Conservation (phyloP, 805 yeast species). For the Sporopachydermia lactativora region DNA sequence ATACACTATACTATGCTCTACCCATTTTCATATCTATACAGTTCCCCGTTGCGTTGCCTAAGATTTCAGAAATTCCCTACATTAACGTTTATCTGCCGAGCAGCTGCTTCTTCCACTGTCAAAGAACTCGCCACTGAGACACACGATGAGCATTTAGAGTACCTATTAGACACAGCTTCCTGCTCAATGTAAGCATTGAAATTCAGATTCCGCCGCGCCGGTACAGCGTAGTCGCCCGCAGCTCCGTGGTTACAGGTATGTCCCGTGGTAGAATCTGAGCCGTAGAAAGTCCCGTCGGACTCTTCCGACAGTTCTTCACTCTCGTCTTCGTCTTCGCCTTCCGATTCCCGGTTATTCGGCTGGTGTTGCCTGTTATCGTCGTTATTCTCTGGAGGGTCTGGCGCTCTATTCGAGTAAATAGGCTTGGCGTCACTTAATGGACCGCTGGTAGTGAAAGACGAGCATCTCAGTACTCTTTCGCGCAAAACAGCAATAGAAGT, state of each 20-base stretch:
- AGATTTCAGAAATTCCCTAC: not conserved
- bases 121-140: not conserved
- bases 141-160: not conserved
- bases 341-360: not conserved
- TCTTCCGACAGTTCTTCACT: not conserved
- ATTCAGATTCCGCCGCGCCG: no score
- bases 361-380: not conserved
- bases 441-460: conserved; percentile 9
- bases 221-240: no score
- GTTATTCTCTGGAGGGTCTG: conserved; percentile 1
- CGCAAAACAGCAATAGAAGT: conserved; percentile 12
- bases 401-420: conserved; percentile 3
- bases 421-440: conserved; percentile 7
- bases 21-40: no score
- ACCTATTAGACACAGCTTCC: not conserved
- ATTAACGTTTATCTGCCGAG: not conserved
- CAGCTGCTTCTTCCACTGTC: not conserved
- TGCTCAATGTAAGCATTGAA: no score
- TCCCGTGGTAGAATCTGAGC: no score
- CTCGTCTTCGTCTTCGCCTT: not conserved
- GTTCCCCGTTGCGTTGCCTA: no score
- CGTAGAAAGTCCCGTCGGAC: not conserved
- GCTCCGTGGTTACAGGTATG: no score
- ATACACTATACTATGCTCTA: no score
- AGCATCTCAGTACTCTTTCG: conserved; percentile 7